phyloP scores from a whole-genome alignment of 495 filamentous ascomycete species.

The Elasticomyces elasticus region DNA sequence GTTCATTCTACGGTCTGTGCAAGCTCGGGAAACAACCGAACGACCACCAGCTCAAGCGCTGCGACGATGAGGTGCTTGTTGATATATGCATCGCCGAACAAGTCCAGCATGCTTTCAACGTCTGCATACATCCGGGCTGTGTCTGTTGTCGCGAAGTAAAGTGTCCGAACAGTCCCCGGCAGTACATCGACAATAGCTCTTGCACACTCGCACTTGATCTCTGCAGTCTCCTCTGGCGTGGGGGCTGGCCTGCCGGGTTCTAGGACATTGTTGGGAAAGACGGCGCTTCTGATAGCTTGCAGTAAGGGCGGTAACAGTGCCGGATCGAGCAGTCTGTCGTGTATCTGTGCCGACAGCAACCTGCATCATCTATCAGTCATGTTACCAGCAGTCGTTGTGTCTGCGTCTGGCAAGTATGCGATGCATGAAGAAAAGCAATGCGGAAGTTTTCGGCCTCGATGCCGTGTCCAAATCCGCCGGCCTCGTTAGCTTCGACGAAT shows the following conservation, averaged over 20 bases:
- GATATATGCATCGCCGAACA: slow-evolving; percentile 70
- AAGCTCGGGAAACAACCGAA: slow-evolving; percentile 74
- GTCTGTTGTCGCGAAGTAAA: slow-evolving; percentile 46
- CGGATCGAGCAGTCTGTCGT: slow-evolving; percentile 54
- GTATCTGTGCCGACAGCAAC: slow-evolving; percentile 6
- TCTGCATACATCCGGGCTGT: slow-evolving; percentile 23
- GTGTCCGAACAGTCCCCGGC: slow-evolving; percentile 35
- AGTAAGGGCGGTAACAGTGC: slow-evolving; percentile 64
- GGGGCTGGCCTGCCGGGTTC: slow-evolving; percentile 33
- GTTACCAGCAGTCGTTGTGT: background rate
- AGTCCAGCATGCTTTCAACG: slow-evolving; percentile 50
- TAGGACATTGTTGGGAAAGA: slow-evolving; percentile 71
- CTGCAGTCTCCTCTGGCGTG: slow-evolving; percentile 35
- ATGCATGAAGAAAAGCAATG: background rate
- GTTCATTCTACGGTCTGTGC: slow-evolving; percentile 16
- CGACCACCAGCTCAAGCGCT: slow-evolving; percentile 66
- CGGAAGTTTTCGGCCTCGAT: background rate
- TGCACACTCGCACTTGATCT: slow-evolving; percentile 50
- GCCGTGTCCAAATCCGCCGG: background rate
- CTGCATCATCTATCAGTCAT: slow-evolving; percentile 8
- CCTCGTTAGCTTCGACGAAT: slow-evolving; percentile 7
- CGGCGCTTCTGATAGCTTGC: slow-evolving; percentile 54
- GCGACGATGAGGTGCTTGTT: slow-evolving; percentile 82
- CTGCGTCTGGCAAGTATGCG: background rate
- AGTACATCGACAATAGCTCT: slow-evolving; percentile 41